Conservation (phyloP, 345 rosid genomes). For the Cardamine occulta region DNA sequence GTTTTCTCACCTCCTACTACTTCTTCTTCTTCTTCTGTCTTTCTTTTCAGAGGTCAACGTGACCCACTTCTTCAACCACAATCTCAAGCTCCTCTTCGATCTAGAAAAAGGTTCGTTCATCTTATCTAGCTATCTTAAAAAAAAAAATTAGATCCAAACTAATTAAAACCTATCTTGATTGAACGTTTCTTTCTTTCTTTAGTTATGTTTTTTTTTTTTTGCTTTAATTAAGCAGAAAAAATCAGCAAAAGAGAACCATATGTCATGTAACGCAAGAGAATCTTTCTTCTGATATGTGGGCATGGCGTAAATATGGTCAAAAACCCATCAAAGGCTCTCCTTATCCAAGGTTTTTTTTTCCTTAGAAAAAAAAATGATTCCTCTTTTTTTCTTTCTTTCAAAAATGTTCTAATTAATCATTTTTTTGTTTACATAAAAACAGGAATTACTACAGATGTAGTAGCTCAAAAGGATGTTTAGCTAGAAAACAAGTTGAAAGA, state of each 20-base stretch:
- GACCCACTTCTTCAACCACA: slow-evolving; percentile 43
- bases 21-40: slow-evolving; percentile 36
- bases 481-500: slow-evolving; percentile 88
- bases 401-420: slow-evolving; percentile 13
- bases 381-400: neutral
- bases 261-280: slow-evolving; percentile 75
- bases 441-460: slow-evolving; percentile 94
- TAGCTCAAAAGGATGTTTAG: slow-evolving; percentile 83
- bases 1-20: slow-evolving; percentile 32
- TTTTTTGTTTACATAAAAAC: slow-evolving; percentile 23
- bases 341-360: slow-evolving; percentile 65
- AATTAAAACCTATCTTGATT: neutral
- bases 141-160: neutral
- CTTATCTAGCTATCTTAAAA: neutral
- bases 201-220: neutral
- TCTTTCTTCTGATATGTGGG: slow-evolving; percentile 83
- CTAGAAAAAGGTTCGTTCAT: slow-evolving; percentile 57
- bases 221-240: slow-evolving; percentile 53
- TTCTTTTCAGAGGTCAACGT: slow-evolving; percentile 46
- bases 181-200: neutral
- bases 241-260: slow-evolving; percentile 64
- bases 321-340: slow-evolving; percentile 97
- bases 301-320: slow-evolving; percentile 97
- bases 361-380: neutral
- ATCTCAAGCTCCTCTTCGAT: slow-evolving; percentile 49